phyloP scores from a whole-genome alignment of 2,329 filamentous ascomycete species.

The Ilyonectria destructans region DNA sequence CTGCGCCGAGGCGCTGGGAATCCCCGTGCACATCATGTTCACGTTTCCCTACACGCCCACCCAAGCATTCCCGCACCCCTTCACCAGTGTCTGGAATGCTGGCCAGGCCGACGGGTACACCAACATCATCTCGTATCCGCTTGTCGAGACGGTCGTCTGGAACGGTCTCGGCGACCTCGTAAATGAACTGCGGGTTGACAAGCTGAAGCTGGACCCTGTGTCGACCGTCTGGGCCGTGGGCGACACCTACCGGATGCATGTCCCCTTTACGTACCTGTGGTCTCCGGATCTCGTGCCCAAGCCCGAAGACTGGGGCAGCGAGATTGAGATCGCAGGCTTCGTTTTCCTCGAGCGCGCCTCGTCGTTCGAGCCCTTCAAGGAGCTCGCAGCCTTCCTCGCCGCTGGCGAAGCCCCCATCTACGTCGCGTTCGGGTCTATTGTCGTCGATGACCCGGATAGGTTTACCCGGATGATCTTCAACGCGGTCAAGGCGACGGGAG shows the following conservation, averaged over 20 bases:
- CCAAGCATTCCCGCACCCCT: slow-evolving; percentile 81
- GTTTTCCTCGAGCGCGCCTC: slow-evolving; percentile 82
- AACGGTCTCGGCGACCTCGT: slow-evolving; percentile 87
- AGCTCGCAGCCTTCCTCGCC: slow-evolving; percentile 70
- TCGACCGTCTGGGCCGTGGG: slow-evolving; percentile 85
- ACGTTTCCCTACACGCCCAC: slow-evolving; percentile 88
- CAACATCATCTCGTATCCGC: slow-evolving; percentile 85
- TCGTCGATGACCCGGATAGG: slow-evolving; percentile 79
- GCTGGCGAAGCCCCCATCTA: slow-evolving; percentile 76
- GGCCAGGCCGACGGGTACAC: slow-evolving; percentile 59
- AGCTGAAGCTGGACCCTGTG: slow-evolving; percentile 80
- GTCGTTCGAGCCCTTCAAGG: slow-evolving; percentile 71
- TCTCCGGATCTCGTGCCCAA: slow-evolving; percentile 78
- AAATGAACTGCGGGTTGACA: slow-evolving; percentile 81
- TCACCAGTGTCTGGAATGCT: slow-evolving; percentile 74
- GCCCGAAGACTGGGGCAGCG: slow-evolving; percentile 78
- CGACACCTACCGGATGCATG: slow-evolving; percentile 79
- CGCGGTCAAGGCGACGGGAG: slow-evolving; percentile 76
- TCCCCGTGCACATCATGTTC: slow-evolving; percentile 90
- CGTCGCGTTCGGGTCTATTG: slow-evolving; percentile 84
- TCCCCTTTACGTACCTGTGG: slow-evolving; percentile 84
- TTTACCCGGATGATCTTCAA: slow-evolving; percentile 83
- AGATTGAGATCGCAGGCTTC: slow-evolving; percentile 84
- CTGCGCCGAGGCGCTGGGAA: slow-evolving; percentile 83
- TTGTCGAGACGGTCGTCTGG: slow-evolving; percentile 92